A percentile compares a stretch with the other conserved stretches of the same genome.
phyloP scores from a whole-genome alignment of 345 rosid genomes.

The Bretschneidera sinensis region DNA sequence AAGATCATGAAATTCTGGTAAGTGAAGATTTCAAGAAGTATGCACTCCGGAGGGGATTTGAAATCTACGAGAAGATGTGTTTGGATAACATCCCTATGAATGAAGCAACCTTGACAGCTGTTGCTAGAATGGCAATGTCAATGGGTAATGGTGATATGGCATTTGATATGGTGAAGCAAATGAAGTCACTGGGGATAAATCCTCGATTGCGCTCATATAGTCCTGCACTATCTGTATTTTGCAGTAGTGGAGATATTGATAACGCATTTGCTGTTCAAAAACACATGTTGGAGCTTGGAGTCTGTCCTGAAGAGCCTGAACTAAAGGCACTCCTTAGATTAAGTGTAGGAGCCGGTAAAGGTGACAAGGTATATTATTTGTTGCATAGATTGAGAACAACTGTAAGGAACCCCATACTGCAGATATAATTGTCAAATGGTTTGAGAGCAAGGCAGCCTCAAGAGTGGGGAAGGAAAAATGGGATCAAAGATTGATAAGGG shows the following conservation, averaged over 20 bases:
- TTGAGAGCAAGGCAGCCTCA: constrained; percentile 42
- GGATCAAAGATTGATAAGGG: constrained; percentile 30
- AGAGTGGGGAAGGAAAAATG: constrained; percentile 45
- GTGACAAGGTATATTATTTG: constrained; percentile 57
- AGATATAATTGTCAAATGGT: constrained; percentile 47
- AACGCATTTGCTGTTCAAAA: constrained; percentile 55
- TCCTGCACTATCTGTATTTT: constrained; percentile 53
- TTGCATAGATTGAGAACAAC: constrained; percentile 51
- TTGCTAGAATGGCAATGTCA: constrained; percentile 66
- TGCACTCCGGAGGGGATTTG: constrained; percentile 50
- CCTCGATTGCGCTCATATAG: constrained; percentile 62
- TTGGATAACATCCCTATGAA: constrained; percentile 41
- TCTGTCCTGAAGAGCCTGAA: constrained; percentile 64
- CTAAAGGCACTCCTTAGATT: constrained; percentile 51
- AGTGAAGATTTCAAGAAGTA: constrained; percentile 47
- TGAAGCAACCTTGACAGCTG: constrained; percentile 57
- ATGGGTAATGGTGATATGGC: constrained; percentile 61
- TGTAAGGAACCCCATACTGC: constrained; percentile 45
- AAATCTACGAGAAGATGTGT: constrained; percentile 51
- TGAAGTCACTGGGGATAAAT: constrained; percentile 44
- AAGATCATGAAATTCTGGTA: constrained; percentile 26
- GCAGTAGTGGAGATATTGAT: constrained; percentile 35
- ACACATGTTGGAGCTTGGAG: constrained; percentile 61
- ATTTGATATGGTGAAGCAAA: constrained; percentile 63
- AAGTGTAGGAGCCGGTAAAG: constrained; percentile 43